Evolutionary conservation across 2,329 filamentous ascomycete species (phyloP).

Genomic region (Blastomyces percursus): DNA sequence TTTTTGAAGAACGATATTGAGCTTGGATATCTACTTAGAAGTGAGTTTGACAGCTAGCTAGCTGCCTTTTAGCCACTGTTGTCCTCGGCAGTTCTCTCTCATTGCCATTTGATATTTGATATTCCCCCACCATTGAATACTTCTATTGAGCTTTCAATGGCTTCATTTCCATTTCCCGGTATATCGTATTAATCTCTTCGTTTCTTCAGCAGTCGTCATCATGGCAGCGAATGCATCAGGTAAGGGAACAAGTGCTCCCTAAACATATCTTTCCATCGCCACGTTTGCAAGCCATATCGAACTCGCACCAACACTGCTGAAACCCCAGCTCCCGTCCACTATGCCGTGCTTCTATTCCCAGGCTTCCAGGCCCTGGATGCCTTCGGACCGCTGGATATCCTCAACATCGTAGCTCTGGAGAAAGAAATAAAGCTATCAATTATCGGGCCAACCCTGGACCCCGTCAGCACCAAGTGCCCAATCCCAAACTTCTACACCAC

Average conservation of each 20-base stretch:
- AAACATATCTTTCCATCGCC: neutral
- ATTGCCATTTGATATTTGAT: neutral
- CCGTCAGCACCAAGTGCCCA: conserved; percentile 22
- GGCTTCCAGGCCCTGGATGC: conserved; percentile 35
- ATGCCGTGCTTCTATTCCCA: conserved; percentile 27
- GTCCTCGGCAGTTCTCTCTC: neutral
- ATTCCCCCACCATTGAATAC: neutral
- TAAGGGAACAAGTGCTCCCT: neutral
- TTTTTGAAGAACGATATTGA: neutral
- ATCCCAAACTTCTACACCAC: conserved; percentile 11
- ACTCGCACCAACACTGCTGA: neutral
- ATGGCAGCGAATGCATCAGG: neutral
- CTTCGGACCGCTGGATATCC: conserved; percentile 39
- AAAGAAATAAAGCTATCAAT: conserved; percentile 21
- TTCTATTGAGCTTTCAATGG: neutral
- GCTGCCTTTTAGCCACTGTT: neutral
- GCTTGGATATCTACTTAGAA: neutral
- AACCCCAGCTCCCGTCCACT: conserved; percentile 7
- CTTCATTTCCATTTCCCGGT: neutral
- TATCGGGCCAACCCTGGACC: conserved; percentile 23
- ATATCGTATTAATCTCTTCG: neutral
- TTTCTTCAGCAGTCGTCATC: neutral
- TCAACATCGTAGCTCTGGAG: conserved; percentile 25
- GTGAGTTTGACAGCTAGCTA: neutral
- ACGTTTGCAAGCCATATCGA: neutral